Conservation (phyloP, 2,329 filamentous ascomycete genomes). For the Ceratocystis diversiconidia region DNA sequence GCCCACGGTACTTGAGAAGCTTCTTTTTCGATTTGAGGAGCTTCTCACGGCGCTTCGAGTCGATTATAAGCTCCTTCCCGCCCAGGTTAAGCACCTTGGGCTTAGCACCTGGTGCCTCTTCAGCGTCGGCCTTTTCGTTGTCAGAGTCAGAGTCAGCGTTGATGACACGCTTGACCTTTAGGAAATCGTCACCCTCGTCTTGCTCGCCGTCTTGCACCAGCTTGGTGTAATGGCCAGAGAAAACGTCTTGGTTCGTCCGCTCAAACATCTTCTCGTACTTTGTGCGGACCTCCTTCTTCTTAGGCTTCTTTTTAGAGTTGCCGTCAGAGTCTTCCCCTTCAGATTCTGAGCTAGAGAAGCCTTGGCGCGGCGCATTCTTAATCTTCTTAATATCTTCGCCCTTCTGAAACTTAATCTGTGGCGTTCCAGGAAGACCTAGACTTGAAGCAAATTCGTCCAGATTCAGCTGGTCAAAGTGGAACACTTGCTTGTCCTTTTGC, state of each 20-base stretch:
- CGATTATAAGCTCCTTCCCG: conserved; percentile 64
- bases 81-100: conserved; percentile 52
- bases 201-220: conserved; percentile 48
- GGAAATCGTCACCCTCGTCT: conserved; percentile 64
- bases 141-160: conserved; percentile 37
- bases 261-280: conserved; percentile 99
- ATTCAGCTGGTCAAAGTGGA: conserved; percentile 69
- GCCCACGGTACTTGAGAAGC: conserved; percentile 77
- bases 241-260: conserved; percentile 83
- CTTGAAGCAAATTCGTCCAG: conserved; percentile 76
- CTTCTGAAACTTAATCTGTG: conserved; percentile 85
- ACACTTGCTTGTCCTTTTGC: conserved; percentile 84
- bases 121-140: conserved; percentile 26
- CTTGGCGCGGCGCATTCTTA: conserved; percentile 70
- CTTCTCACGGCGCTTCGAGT: conserved; percentile 91
- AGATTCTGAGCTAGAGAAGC: conserved; percentile 42
- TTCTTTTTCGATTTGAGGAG: conserved; percentile 92
- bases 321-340: conserved; percentile 40
- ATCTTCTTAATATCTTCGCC: conserved; percentile 72
- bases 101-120: conserved; percentile 28
- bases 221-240: conserved; percentile 87
- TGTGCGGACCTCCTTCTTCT: conserved; percentile 65
- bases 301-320: conserved; percentile 36
- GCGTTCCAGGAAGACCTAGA: conserved; percentile 77
- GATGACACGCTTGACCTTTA: conserved; percentile 79